phyloP scores from a whole-genome alignment of 2,329 filamentous ascomycete genomes.

The Xylaria sp. region DNA sequence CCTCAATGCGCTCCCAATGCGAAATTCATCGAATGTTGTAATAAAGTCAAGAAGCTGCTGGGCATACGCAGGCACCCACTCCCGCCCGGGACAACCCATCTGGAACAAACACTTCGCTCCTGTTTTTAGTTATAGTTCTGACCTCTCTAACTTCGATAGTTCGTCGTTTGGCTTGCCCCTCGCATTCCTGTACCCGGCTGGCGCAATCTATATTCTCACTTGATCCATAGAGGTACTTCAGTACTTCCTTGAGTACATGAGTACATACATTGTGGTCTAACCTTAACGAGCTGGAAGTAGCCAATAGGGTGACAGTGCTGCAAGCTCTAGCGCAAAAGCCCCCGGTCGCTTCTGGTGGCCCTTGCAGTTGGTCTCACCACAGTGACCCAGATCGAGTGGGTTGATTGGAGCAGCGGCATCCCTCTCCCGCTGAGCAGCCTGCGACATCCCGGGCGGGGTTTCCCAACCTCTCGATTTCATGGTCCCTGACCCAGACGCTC shows the following conservation, averaged over 20 bases:
- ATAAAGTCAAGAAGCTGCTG: neutral
- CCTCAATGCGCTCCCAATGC: neutral
- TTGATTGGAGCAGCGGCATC: conserved; percentile 36
- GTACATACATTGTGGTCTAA: neutral
- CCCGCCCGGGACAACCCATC: neutral
- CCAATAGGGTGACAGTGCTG: conserved; percentile 28
- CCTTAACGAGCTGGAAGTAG: neutral
- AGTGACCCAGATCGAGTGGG: conserved; percentile 33
- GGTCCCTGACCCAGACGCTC: conserved; percentile 3
- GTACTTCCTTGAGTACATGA: too few species aligned
- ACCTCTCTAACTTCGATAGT: neutral
- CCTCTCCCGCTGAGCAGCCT: conserved; percentile 32
- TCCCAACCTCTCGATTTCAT: conserved; percentile 49
- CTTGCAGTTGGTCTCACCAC: conserved; percentile 39
- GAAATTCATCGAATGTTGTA: conserved; percentile 6
- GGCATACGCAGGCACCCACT: neutral
- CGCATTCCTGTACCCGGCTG: conserved; percentile 12
- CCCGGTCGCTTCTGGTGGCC: conserved; percentile 27
- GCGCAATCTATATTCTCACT: neutral
- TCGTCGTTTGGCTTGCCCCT: neutral
- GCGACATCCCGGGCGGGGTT: conserved; percentile 35
- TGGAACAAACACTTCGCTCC: too few species aligned
- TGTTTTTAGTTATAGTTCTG: neutral
- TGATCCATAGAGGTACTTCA: neutral
- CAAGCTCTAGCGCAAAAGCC: conserved; percentile 26